Evolutionary conservation across 768 basidiomycete species (phyloP).

Genomic region (Hericium alpestre): DNA sequence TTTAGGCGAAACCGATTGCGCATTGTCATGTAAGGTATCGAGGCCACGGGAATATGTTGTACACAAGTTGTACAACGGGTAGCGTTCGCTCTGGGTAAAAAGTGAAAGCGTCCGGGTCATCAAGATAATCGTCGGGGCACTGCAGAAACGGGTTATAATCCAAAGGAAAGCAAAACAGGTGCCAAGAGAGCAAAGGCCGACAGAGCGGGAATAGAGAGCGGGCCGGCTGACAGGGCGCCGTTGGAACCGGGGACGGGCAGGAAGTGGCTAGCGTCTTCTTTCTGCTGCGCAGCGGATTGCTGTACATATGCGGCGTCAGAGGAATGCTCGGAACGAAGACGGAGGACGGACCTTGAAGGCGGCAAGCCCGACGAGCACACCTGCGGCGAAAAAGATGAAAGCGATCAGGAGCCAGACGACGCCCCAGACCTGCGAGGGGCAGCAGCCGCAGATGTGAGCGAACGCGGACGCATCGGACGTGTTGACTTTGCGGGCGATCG

Average conservation of each 20-base stretch:
- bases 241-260: slow-evolving; percentile 48
- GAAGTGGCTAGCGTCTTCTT: slow-evolving; percentile 41
- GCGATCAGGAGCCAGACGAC: slow-evolving; percentile 78
- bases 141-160: too few species aligned
- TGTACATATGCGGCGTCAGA: slow-evolving; percentile 15
- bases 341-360: slow-evolving; percentile 61
- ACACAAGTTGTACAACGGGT: too few species aligned
- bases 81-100: too few species aligned
- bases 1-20: too few species aligned
- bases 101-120: too few species aligned
- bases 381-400: slow-evolving; percentile 62
- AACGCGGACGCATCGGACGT: slow-evolving; percentile 82
- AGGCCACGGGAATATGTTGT: too few species aligned
- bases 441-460: slow-evolving; percentile 77
- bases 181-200: not conserved
- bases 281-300: slow-evolving; percentile 53
- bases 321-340: not conserved
- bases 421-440: slow-evolving; percentile 84
- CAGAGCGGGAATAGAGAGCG: slow-evolving; percentile 27
- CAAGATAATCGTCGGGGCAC: too few species aligned
- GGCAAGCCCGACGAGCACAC: slow-evolving; percentile 66
- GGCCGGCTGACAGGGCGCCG: slow-evolving; percentile 13
- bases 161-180: too few species aligned
- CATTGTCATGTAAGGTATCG: too few species aligned
- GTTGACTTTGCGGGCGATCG: slow-evolving; percentile 74